Conservation (phyloP, 2,329 filamentous ascomycete genomes). For the Fusarium humuli region DNA sequence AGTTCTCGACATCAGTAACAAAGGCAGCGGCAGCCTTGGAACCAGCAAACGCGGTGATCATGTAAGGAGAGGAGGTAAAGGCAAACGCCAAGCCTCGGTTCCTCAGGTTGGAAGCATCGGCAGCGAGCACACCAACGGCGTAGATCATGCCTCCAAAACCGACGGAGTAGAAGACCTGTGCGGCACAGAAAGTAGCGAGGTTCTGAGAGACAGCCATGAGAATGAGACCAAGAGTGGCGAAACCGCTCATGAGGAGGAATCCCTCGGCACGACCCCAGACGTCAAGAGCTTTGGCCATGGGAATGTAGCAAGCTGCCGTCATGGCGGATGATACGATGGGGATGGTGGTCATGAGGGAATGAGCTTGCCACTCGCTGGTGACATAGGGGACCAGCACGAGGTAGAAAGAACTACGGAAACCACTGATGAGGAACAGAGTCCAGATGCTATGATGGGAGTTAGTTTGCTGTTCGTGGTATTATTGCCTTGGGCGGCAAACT, state of each 20-base stretch:
- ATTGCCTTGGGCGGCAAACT: constrained; percentile 11
- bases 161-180: constrained; percentile 70
- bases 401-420: constrained; percentile 58
- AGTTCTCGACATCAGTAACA: constrained; percentile 47
- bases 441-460: constrained; percentile 53
- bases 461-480: neutral
- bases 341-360: constrained; percentile 66
- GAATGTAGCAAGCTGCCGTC: constrained; percentile 70
- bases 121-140: constrained; percentile 72
- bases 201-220: constrained; percentile 69
- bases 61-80: constrained; percentile 56
- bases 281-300: constrained; percentile 71
- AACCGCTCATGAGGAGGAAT: constrained; percentile 64
- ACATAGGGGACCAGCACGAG: constrained; percentile 58
- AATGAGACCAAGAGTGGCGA: constrained; percentile 63
- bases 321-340: constrained; percentile 66
- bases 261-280: constrained; percentile 72
- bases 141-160: constrained; percentile 71
- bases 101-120: constrained; percentile 65
- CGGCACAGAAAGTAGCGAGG: constrained; percentile 61
- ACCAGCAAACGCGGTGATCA: constrained; percentile 60
- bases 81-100: constrained; percentile 55
- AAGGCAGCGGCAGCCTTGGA: constrained; percentile 50
- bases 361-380: constrained; percentile 62
- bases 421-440: constrained; percentile 63